These are phyloP conservation scores for Tulasnella calospora DNA, from an alignment of 768 basidiomycete species.

Conservation along the genomic window DNA sequence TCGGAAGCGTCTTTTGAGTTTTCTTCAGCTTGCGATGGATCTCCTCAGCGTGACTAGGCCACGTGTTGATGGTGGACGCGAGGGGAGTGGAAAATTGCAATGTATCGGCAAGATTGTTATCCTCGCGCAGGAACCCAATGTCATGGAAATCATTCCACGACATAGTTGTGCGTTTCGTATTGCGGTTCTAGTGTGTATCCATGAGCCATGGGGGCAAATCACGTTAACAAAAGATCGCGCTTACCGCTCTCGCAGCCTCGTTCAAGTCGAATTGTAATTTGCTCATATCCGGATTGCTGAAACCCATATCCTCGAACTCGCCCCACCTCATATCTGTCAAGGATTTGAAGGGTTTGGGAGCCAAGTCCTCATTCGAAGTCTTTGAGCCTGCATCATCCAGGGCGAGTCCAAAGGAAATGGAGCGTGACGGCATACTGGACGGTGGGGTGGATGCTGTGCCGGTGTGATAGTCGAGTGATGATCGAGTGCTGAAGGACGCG, in stretches of 20 bases:
- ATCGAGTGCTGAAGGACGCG: conserved; percentile 10
- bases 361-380: not conserved
- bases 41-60: conserved; percentile 71
- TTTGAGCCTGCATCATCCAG: not conserved
- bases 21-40: conserved; percentile 78
- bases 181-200: conserved; percentile 46
- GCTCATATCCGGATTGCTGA: conserved; percentile 55
- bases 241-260: conserved; percentile 70
- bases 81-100: conserved; percentile 69
- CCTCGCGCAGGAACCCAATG: conserved; percentile 74
- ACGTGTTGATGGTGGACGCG: conserved; percentile 55
- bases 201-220: conserved; percentile 16
- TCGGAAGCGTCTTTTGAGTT: conserved; percentile 67
- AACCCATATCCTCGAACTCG: conserved; percentile 81
- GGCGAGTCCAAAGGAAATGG: conserved; percentile 6
- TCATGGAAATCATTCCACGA: conserved; percentile 87
- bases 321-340: conserved; percentile 89
- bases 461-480: conserved; percentile 12
- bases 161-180: conserved; percentile 74
- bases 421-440: not conserved
- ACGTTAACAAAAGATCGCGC: conserved; percentile 31
- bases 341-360: conserved; percentile 61
- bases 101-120: conserved; percentile 70
- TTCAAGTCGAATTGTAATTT: conserved; percentile 90
- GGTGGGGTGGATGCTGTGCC: not conserved